Base-by-base conservation (phyloP, 2,329 filamentous ascomycete genomes). In the Penicillium sp. region DNA sequence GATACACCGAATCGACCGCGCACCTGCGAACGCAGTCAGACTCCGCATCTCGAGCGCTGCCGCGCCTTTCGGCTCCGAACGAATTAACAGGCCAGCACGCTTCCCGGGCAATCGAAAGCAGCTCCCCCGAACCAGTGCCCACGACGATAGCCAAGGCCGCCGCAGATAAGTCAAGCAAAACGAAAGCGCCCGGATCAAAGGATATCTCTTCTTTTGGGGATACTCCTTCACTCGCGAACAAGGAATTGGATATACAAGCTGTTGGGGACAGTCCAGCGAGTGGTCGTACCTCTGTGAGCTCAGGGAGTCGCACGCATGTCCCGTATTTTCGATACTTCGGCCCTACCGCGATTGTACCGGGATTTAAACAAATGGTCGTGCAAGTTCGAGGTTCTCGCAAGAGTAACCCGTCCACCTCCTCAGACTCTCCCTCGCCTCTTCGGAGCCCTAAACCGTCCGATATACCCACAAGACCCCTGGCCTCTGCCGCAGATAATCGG, bases 321-420 rank as follows among this genome's bases (percentile, higher is more conserved):
- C 91, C 91, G 0, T 96, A 94, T 72, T 96, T 96, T 68, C 83
- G 92, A 59, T 96, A 94, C 74, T 94, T 96, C 70, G 92, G 91
- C 0, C 90, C 91, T 0, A 96, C 92, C 1, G 92, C 91, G 61
- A 96, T 96, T 68, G 90, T 94, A 52, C 91, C 91, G 1, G 91
- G 91, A 23, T 96, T 92, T 77, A 96, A 96, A 75, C 91, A 96
- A 73, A 96, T 96, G 90, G 90, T 77, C 54, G 75, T 77, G 25
- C 74, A 75, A 53, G 85, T 93, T 31, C 83, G 87, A 58, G 86
- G 89, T 36, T 74, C 73, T 19, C 71, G 72, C 55, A 76, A 70
- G 59, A 75, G 73, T 52, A 77, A 77, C 53, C 66, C 70, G 15
- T 77, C 75, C 6, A 60, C 73, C 48, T 75, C 75, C 27, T 76